Evolutionary conservation across 2,329 filamentous ascomycete genomes (phyloP), one percentile per base, ranked within the genome.

Genomic region (Conoideocrella luteorostrata): DNA sequence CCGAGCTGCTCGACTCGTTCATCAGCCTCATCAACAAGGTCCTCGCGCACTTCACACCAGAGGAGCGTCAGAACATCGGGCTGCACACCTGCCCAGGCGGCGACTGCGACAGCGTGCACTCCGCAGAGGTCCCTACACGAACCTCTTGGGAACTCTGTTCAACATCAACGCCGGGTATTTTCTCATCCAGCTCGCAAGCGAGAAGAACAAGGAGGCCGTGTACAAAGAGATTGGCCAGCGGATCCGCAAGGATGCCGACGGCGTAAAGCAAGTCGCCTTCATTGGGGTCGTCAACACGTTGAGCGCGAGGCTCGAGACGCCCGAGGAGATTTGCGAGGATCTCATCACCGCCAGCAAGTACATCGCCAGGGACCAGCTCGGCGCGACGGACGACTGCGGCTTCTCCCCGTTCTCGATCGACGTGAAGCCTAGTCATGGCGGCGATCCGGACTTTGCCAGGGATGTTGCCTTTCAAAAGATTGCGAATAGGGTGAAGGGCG

Each of bases 331-430:
- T 34, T 35, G 34, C 17, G 45, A 49, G 17, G 22, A 47, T 17
- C 35, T 49, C 17, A 13, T 49, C 17, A 28, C 37, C 5, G 47
- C 47, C 4, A 40, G 45, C 29, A 36, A 45, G 23, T 45, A 45
- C 22, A 49, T 47, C 24, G 34, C 45, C 2, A 17, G 21, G 1
- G 47, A 49, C 11, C 45, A 49, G 24, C 30, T 49, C 3, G 47
- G 47, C 4, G 47, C 45, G 11, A 47, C 47, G 11, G 45, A 49
- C 29, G 42, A 49, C 28, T 49, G 47, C 23, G 47, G 47, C 5
- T 47, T 49, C 36, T 47, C 47, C 10, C 47, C 47, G 2, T 49
- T 49, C 30, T 49, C 47, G 9, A 49, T 49, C 23, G 47, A 49
- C 26, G 21, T 9, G 12, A 49, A 49, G 35, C 47, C 47, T 4